phyloP scores from a whole-genome alignment of 495 filamentous ascomycete genomes.

The Neurospora tetraspora region DNA sequence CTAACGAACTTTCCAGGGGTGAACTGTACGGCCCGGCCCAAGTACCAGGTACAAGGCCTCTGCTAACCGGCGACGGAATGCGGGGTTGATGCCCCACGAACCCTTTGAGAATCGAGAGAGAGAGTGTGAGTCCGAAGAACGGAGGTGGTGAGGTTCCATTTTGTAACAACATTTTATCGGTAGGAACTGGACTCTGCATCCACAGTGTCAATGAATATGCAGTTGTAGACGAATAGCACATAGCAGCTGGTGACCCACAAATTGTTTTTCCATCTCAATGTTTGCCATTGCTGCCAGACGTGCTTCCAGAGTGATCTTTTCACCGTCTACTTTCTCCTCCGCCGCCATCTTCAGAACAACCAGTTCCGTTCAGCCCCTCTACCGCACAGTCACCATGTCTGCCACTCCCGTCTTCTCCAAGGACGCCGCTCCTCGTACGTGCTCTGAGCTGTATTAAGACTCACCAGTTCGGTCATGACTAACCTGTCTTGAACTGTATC shows the following conservation, averaged over 20 bases:
- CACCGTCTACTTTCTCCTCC: no score
- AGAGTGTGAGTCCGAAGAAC: constrained; percentile 16
- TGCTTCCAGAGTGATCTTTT: constrained; percentile 8
- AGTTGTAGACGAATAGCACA: no score
- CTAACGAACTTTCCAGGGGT: no score
- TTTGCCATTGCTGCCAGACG: constrained; percentile 9
- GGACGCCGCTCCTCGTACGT: constrained; percentile 44
- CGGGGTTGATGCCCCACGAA: background rate
- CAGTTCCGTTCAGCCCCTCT: constrained; percentile 6
- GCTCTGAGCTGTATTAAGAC: background rate
- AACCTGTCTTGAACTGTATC: background rate
- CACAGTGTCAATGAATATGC: background rate
- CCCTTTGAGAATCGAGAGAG: background rate
- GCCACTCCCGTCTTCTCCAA: constrained; percentile 39
- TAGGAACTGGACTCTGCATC: background rate
- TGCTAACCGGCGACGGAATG: background rate
- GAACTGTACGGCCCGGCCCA: background rate
- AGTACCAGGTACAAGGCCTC: background rate
- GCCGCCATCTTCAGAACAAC: constrained; percentile 1
- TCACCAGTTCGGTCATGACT: background rate
- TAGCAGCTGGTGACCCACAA: background rate
- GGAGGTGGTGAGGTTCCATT: constrained; percentile 10
- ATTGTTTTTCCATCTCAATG: constrained; percentile 3
- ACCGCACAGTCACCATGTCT: constrained; percentile 28
- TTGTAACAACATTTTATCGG: background rate